A percentile compares a stretch with the other conserved stretches of the same genome.
These are phyloP conservation scores for Zanthoxylum bungeanum DNA, from an alignment of 345 rosid species.

Conservation along the genomic window DNA sequence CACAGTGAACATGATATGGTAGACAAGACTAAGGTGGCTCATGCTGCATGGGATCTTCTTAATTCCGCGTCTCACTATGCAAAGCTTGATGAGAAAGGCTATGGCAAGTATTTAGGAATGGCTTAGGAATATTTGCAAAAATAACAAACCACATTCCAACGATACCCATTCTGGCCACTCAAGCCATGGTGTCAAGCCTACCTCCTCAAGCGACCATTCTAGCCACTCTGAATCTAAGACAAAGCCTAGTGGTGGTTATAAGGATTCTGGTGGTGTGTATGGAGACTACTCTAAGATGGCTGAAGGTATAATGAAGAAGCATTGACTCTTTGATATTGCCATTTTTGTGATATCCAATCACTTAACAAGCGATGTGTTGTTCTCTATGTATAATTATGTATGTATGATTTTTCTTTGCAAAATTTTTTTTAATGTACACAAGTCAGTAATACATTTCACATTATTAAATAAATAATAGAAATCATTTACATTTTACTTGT, in stretches of 20 bases:
- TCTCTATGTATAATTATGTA: not conserved
- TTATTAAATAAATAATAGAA: not conserved
- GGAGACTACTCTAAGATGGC: not conserved
- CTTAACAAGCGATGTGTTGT: not conserved
- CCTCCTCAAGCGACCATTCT: too few relatives aligned
- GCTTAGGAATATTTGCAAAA: not conserved
- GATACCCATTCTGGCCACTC: not conserved
- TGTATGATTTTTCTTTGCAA: not conserved
- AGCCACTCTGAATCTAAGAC: too few relatives aligned
- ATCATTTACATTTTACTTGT: not conserved
- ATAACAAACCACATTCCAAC: not conserved
- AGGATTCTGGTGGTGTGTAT: too few relatives aligned
- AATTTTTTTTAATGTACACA: not conserved
- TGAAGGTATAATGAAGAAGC: not conserved
- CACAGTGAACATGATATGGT: constrained; percentile 32
- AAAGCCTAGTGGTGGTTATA: too few relatives aligned
- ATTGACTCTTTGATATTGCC: not conserved
- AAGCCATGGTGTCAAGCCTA: too few relatives aligned
- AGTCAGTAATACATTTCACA: not conserved
- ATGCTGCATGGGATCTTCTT: constrained; percentile 54
- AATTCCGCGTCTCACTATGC: constrained; percentile 59
- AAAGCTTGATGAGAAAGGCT: constrained; percentile 49
- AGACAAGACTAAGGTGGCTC: constrained; percentile 56
- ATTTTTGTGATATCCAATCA: too few relatives aligned
- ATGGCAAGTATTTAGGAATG: not conserved